Percentiles rank a stretch among this genome's conserved stretches.
These are phyloP conservation scores for Wallacemonas sp. DNA, from an alignment of 208 protist genomes.

Conservation along the genomic window DNA sequence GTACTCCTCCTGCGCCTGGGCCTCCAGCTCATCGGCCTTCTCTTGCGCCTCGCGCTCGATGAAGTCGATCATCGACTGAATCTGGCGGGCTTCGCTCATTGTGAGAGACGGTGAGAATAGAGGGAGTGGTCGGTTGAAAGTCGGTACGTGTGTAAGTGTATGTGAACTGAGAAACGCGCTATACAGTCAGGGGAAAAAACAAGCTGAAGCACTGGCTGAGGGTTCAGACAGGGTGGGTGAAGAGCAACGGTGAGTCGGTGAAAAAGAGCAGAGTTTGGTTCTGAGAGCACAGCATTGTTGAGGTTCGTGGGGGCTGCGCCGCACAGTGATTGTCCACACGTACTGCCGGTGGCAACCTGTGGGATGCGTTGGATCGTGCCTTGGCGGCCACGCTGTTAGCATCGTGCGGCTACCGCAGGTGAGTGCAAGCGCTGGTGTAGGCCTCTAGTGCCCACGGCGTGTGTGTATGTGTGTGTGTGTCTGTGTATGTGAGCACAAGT, in stretches of 20 bases:
- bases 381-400: too few species aligned
- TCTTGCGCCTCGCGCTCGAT: conserved; percentile 92
- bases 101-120: conserved; percentile 14
- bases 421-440: too few species aligned
- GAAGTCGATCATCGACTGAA: conserved; percentile 94
- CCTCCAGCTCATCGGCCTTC: conserved; percentile 86
- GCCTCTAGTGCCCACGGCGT: too few species aligned
- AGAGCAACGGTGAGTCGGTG: neutral
- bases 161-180: neutral
- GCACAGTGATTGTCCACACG: too few species aligned
- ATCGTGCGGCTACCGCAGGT: too few species aligned
- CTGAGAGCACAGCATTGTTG: too few species aligned
- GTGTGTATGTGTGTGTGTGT: too few species aligned
- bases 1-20: conserved; percentile 90
- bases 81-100: conserved; percentile 89
- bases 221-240: neutral
- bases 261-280: conserved; percentile 12
- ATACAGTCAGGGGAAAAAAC: neutral
- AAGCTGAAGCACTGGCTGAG: neutral
- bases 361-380: too few species aligned
- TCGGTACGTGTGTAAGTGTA: neutral
- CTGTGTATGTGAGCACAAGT: too few species aligned
- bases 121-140: neutral
- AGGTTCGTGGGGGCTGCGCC: too few species aligned
- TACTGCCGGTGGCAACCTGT: too few species aligned